Conservation (phyloP, 2,329 filamentous ascomycete species). For the Alternaria burnsii region DNA sequence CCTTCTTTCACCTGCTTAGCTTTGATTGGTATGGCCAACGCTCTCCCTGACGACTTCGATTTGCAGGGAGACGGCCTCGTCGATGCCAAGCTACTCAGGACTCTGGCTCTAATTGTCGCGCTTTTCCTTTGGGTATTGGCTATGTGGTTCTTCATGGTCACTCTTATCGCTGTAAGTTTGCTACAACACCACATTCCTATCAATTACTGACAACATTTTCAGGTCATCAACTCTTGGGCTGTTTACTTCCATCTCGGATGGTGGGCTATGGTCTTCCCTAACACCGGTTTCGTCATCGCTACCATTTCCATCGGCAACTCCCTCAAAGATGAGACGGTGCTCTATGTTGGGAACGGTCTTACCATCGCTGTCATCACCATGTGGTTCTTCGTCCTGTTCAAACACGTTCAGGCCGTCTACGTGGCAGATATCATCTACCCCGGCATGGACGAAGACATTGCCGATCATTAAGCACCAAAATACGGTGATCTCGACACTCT, state of each 20-base stretch:
- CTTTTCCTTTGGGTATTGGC: constrained; percentile 72
- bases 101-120: constrained; percentile 58
- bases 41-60: constrained; percentile 57
- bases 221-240: constrained; percentile 45
- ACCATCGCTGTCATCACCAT: constrained; percentile 61
- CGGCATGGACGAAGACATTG: constrained; percentile 66
- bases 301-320: constrained; percentile 52
- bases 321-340: constrained; percentile 46
- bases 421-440: constrained; percentile 65
- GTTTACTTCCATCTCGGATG: constrained; percentile 68
- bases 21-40: constrained; percentile 72
- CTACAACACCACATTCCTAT: constrained; percentile 21
- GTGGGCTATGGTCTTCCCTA: constrained; percentile 66
- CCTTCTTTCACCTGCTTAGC: constrained; percentile 76
- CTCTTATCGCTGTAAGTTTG: constrained; percentile 49
- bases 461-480: constrained; percentile 38
- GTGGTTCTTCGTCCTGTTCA: constrained; percentile 64
- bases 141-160: constrained; percentile 64
- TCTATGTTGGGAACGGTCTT: constrained; percentile 57
- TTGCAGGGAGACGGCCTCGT: constrained; percentile 59
- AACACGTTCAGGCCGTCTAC: constrained; percentile 61
- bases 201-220: constrained; percentile 33
- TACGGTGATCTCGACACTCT: background rate
- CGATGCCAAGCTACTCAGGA: constrained; percentile 54
- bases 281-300: constrained; percentile 55